Base-by-base conservation (phyloP, 192 early-diverging fungal species). In the Coemansia sp. region DNA sequence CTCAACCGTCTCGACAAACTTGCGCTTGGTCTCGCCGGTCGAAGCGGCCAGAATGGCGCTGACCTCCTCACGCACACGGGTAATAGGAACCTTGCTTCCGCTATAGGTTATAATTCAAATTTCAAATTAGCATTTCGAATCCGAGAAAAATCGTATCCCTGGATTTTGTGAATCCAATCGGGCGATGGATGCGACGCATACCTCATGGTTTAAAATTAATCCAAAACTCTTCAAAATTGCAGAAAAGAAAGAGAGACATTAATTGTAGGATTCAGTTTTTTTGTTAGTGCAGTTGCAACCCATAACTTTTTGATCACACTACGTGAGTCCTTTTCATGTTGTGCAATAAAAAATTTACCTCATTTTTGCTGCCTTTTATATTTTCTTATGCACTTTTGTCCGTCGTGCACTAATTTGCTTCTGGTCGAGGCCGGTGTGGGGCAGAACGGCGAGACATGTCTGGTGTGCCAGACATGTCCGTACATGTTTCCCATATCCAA, bases 1-100 rank as follows among this genome's bases (percentile, higher is more conserved):
- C 84, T 98, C 95, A 60, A 98, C 87, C 59, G 95, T 96, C 87
- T 98, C 95, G 58, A 83, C 85, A 89, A 98, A 98, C 81, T 98
- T 98, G 73, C 95, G 86, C 79, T 90, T 87, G 85, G 94, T 94
- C 84, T 92, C 93, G 59, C 59, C 59, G 84, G 88, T 86, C 72
- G 94, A 88, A 76, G 75, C 89, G 48, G 71, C 67, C 68, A 91
- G 83, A 70, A 97, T 76, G 62, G 81, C 77, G 29, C 72, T 62
- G 66, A 94, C 87, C 72, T 89, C 82, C 60, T 90, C 90, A 76
- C 94, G 88, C 82, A 94, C 94, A 86, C 89, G 87, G 78, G 90
- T 84, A 80, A 92, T 92, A 82, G 87, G 87, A 82, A 97, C 87
- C 83, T 97, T 95, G 79, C 87, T 70, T 70, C 69, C 69, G 69